A percentile compares a stretch with the other conserved stretches of the same genome.
phyloP scores from a whole-genome alignment of 2,329 filamentous ascomycete species.

The Scortechinia acanthostroma region DNA sequence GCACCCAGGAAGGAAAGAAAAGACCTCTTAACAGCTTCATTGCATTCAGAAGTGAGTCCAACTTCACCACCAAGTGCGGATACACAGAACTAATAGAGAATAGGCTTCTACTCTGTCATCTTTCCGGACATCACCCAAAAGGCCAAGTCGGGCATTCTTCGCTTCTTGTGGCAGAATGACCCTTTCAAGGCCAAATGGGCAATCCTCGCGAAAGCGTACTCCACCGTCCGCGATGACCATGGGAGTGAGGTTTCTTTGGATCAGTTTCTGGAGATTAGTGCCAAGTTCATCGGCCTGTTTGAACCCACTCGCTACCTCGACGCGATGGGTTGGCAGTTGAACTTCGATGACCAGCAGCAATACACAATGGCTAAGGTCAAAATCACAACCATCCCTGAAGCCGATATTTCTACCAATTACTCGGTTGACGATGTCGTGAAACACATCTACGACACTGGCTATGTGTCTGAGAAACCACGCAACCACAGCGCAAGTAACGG shows the following conservation, averaged over 20 bases:
- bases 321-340: neutral
- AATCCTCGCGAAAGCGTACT: neutral
- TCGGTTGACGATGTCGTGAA: neutral
- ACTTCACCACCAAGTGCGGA: neutral
- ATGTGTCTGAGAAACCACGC: neutral
- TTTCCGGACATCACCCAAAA: neutral
- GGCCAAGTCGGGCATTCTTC: neutral
- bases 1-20: no score
- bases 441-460: neutral
- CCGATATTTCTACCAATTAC: neutral
- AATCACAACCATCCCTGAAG: neutral
- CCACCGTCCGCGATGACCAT: neutral
- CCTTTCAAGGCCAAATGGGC: neutral
- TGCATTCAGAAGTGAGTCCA: neutral
- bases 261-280: neutral
- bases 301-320: neutral
- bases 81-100: neutral
- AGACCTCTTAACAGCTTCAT: neutral
- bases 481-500: neutral
- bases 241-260: neutral
- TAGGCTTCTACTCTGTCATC: neutral
- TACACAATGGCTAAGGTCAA: neutral
- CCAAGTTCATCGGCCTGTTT: neutral
- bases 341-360: neutral
- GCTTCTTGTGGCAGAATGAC: neutral